phyloP scores from a whole-genome alignment of 768 basidiomycete species.

The Pisolithus marmoratus region DNA sequence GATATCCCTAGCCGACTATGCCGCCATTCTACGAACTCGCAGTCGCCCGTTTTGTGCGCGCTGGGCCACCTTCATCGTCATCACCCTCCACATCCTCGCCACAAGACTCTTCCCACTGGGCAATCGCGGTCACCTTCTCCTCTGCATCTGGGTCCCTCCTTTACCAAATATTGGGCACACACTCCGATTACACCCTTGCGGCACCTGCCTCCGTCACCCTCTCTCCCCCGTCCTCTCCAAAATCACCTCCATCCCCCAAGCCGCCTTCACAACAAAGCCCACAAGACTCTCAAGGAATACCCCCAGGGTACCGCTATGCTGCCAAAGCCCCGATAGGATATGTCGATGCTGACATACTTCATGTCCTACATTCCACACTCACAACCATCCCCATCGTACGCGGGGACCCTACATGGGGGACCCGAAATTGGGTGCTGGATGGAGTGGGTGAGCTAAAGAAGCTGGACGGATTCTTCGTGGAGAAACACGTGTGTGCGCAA shows the following conservation, averaged over 20 bases:
- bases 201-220: slow-evolving; percentile 29
- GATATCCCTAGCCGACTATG: slow-evolving; percentile 11
- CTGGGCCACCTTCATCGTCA: slow-evolving; percentile 7
- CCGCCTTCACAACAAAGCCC: not conserved
- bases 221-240: not conserved
- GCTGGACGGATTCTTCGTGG: slow-evolving; percentile 23
- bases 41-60: slow-evolving; percentile 21
- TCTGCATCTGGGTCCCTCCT: slow-evolving; percentile 24
- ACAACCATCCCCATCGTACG: slow-evolving; percentile 19
- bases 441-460: slow-evolving; percentile 23
- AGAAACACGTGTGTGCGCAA: slow-evolving; percentile 24
- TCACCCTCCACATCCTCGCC: slow-evolving; percentile 7
- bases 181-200: slow-evolving; percentile 24
- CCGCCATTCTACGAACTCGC: slow-evolving; percentile 30
- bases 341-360: slow-evolving; percentile 25
- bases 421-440: slow-evolving; percentile 28
- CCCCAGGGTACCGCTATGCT: not conserved
- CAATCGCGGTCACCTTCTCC: slow-evolving; percentile 23
- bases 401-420: slow-evolving; percentile 24
- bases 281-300: not conserved
- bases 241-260: not conserved
- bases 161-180: slow-evolving; percentile 25
- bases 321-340: slow-evolving; percentile 18
- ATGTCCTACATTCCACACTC: slow-evolving; percentile 23
- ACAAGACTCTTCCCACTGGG: slow-evolving; percentile 16